Base-by-base conservation (phyloP, 2,329 filamentous ascomycete species). In the Trichoderma semiorbis region DNA sequence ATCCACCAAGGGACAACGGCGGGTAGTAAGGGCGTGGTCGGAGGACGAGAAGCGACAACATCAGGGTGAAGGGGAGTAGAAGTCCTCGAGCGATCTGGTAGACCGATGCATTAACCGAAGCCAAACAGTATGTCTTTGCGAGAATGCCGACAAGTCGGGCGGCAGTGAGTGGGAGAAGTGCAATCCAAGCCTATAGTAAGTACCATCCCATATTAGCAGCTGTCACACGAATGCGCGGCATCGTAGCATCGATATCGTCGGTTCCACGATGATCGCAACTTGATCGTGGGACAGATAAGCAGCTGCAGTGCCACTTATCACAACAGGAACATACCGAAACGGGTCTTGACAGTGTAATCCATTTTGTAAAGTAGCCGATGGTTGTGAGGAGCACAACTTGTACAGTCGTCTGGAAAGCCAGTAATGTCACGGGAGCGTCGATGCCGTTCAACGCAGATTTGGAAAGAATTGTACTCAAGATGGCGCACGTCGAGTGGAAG, bases 51-150 rank as follows among this genome's bases (percentile, higher is more conserved):
- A 69, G 55, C n/a, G 66, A 69, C 36, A 69, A 14, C 26, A 69
- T 5, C 7, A 69, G 36, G 4, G 66, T 69, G 18, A 69, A 69
- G 3, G 66, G 66, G 4, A 69, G 55, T 6, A 69, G 66, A 16
- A 69, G 66, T 34, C 66, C 66, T 5, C 66, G 66, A 34, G 66
- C 66, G 21, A 69, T 69, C 10, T 69, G 66, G 36, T 69, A 69
- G 34, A 69, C 66, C n/a, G 66, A 69, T 12, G 66, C 66, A 47
- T 69, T 69, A 61, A 69, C 66, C 8, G 66, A 69, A 34, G 66
- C 66, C 36, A 69, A 26, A 12, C 66, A 69, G 55, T 69, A 69
- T 5, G 66, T 69, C 55, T 69, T 69, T 21, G 66, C 66, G 36
- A 69, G 66, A n/a, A 69, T 69, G 66, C 66, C 66, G 24, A 69